Evolutionary conservation across 768 basidiomycete genomes (phyloP).

Genomic region (Agaricus sinodeliciosus): DNA sequence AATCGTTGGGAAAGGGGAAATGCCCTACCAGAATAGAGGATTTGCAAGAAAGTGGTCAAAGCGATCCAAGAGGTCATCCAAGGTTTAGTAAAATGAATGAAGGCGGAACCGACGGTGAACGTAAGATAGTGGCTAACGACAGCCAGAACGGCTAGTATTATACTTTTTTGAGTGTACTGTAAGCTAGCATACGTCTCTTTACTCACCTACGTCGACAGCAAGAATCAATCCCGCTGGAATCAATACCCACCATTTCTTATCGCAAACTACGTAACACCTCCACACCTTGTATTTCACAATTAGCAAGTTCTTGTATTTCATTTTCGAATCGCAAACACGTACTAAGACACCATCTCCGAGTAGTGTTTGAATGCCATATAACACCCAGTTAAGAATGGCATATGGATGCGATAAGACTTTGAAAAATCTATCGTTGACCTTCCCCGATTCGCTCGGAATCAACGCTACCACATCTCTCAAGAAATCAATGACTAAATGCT

Average conservation of each 20-base stretch:
- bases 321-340: neutral
- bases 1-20: neutral
- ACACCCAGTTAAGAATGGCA: constrained; percentile 3
- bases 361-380: constrained; percentile 4
- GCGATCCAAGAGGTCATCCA: constrained; percentile 2
- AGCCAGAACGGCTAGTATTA: neutral
- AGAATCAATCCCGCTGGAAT: neutral
- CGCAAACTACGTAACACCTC: constrained; percentile 7
- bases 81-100: constrained; percentile 2
- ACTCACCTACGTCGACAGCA: neutral
- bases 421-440: neutral
- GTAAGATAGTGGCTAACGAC: neutral
- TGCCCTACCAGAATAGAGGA: constrained; percentile 5
- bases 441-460: neutral
- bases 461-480: constrained; percentile 4
- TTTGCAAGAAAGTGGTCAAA: neutral
- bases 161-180: too few species aligned
- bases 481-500: constrained; percentile 8
- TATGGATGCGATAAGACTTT: constrained; percentile 4
- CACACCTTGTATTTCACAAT: neutral
- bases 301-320: neutral
- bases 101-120: neutral
- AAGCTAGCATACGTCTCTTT: too few species aligned
- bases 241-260: constrained; percentile 4
- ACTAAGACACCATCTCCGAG: constrained; percentile 7